A percentile compares a stretch with the other conserved stretches of the same genome.
phyloP scores from a whole-genome alignment of 257 asterid genomes.

The Thymus quinquecostatus region DNA sequence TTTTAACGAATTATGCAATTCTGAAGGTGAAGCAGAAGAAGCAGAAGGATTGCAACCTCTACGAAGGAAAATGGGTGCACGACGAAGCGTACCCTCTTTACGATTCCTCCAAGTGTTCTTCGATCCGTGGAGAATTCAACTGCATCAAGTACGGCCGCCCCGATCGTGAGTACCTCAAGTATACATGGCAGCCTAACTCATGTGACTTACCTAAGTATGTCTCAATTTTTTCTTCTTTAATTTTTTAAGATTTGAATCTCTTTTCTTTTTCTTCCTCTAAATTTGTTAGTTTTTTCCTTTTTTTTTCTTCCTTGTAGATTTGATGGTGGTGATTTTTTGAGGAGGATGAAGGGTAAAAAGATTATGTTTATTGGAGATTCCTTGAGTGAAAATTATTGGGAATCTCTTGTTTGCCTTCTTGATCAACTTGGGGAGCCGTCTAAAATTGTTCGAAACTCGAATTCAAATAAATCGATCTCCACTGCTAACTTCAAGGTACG shows the following conservation, averaged over 20 bases:
- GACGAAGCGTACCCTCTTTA: conserved; percentile 69
- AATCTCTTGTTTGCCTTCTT: conserved; percentile 60
- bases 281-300: background rate
- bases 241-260: background rate
- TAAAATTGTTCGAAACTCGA: background rate
- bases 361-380: conserved; percentile 76
- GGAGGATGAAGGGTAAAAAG: conserved; percentile 53
- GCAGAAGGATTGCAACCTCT: conserved; percentile 46
- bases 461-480: conserved; percentile 12
- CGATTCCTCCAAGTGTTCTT: conserved; percentile 52
- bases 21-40: background rate
- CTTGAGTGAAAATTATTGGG: conserved; percentile 54
- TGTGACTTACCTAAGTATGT: conserved; percentile 57
- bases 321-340: conserved; percentile 51
- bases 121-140: conserved; percentile 60
- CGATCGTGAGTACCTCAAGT: conserved; percentile 55
- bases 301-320: conserved; percentile 38
- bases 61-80: conserved; percentile 62
- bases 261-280: no score
- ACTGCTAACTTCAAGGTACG: conserved; percentile 51
- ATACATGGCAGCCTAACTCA: conserved; percentile 65
- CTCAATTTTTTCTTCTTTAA: background rate
- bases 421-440: conserved; percentile 33
- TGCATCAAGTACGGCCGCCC: conserved; percentile 64
- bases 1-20: conserved; percentile 5